These are phyloP conservation scores for Ceraceosorus guamensis DNA, from an alignment of 1,284 basidiomycete genomes.

Conservation along the genomic window DNA sequence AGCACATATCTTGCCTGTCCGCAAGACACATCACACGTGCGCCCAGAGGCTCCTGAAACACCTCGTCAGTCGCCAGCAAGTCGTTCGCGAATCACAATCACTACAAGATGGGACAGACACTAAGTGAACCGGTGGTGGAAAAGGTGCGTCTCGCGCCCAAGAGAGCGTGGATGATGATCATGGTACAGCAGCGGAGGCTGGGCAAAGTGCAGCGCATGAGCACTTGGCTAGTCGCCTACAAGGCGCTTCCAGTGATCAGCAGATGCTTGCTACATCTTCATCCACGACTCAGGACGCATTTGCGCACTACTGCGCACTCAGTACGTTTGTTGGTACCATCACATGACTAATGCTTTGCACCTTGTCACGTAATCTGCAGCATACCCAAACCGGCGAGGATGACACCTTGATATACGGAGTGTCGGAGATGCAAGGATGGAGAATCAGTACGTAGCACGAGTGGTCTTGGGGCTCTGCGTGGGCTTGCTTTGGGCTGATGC, in stretches of 20 bases:
- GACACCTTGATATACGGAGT: slow-evolving; percentile 72
- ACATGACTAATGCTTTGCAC: too few relatives aligned
- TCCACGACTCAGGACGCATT: too few relatives aligned
- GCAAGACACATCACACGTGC: too few relatives aligned
- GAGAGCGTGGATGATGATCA: background rate
- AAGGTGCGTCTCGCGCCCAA: slow-evolving; percentile 49
- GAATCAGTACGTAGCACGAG: slow-evolving; percentile 68
- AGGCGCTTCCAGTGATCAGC: too few relatives aligned
- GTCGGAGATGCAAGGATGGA: slow-evolving; percentile 99
- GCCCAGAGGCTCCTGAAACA: too few relatives aligned
- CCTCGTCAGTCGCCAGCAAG: too few relatives aligned
- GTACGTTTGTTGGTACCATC: too few relatives aligned
- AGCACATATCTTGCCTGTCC: too few relatives aligned
- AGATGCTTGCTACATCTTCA: too few relatives aligned
- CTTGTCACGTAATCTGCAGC: slow-evolving; percentile 50
- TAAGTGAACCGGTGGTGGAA: slow-evolving; percentile 62
- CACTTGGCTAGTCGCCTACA: too few relatives aligned
- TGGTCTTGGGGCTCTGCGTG: slow-evolving; percentile 2
- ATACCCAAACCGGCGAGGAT: slow-evolving; percentile 70
- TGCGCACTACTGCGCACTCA: too few relatives aligned
- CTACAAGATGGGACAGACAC: slow-evolving; percentile 50
- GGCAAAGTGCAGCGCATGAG: too few relatives aligned
- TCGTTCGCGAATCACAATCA: background rate
- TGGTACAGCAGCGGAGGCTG: background rate
- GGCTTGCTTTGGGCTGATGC: slow-evolving; percentile 16